Evolutionary conservation across 805 yeast species (phyloP).

Genomic region (Komagataella mondaviorum): DNA sequence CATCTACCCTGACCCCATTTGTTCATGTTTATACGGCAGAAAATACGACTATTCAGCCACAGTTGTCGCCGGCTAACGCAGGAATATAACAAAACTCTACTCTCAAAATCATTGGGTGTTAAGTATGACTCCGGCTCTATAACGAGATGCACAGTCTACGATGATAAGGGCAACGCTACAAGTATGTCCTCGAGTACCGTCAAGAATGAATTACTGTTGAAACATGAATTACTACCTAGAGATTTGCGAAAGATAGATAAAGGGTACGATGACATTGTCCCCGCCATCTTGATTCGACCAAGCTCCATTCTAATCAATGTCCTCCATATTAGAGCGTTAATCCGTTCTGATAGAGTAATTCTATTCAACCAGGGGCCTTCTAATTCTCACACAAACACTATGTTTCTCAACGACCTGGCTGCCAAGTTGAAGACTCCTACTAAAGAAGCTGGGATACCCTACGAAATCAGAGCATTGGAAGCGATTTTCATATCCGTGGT

Average conservation of each 20-base stretch:
- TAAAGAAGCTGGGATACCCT: slow-evolving; percentile 38
- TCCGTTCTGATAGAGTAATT: slow-evolving; percentile 36
- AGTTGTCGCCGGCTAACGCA: not conserved
- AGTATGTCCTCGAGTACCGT: slow-evolving; percentile 30
- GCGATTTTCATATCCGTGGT: slow-evolving; percentile 73
- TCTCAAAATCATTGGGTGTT: slow-evolving; percentile 14
- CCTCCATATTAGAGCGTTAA: slow-evolving; percentile 35
- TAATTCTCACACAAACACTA: slow-evolving; percentile 27
- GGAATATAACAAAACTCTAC: slow-evolving; percentile 5
- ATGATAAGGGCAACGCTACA: slow-evolving; percentile 26
- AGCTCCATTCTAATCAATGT: slow-evolving; percentile 33
- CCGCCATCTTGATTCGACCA: slow-evolving; percentile 34
- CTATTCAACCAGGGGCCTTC: slow-evolving; percentile 33
- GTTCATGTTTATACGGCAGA: not conserved
- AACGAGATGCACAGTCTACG: slow-evolving; percentile 33
- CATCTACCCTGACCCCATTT: not conserved
- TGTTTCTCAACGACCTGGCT: slow-evolving; percentile 28
- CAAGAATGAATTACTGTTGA: slow-evolving; percentile 26
- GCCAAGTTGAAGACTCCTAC: slow-evolving; percentile 21
- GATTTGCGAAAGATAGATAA: slow-evolving; percentile 39
- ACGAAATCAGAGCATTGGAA: slow-evolving; percentile 85
- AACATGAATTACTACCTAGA: slow-evolving; percentile 34
- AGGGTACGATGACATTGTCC: slow-evolving; percentile 38
- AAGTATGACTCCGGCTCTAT: slow-evolving; percentile 8
- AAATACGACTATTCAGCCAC: not conserved